Evolutionary conservation across 2,329 filamentous ascomycete genomes (phyloP).

Genomic region (Trichoderma sp.): DNA sequence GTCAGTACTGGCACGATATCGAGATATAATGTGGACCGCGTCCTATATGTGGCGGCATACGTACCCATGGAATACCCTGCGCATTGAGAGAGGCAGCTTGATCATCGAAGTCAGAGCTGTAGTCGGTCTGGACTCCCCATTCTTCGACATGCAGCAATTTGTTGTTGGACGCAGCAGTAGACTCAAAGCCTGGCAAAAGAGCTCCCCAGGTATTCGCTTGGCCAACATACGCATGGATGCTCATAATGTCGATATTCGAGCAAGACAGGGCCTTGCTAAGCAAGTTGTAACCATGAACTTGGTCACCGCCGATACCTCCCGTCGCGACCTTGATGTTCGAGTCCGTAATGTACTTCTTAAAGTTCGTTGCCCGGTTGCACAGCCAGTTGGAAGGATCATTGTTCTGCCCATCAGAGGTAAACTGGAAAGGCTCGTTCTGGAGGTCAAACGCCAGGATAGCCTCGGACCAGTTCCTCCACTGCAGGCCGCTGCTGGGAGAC

Average conservation of each 20-base stretch:
- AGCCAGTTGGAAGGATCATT: slow-evolving; percentile 33
- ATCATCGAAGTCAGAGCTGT: not conserved
- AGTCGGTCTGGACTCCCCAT: slow-evolving; percentile 20
- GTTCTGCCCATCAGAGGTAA: slow-evolving; percentile 10
- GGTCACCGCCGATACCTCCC: slow-evolving; percentile 40
- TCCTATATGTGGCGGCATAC: not conserved
- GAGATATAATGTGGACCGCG: not conserved
- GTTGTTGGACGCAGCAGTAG: slow-evolving; percentile 9
- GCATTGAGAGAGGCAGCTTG: slow-evolving; percentile 3
- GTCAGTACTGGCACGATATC: not conserved
- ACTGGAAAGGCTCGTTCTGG: slow-evolving; percentile 40
- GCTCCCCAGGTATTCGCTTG: not conserved
- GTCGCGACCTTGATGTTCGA: slow-evolving; percentile 39
- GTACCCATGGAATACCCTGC: slow-evolving; percentile 6
- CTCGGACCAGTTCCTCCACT: slow-evolving; percentile 40
- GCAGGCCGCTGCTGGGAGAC: slow-evolving; percentile 37
- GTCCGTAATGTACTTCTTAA: slow-evolving; percentile 33
- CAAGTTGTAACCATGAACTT: slow-evolving; percentile 38
- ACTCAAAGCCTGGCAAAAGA: slow-evolving; percentile 3
- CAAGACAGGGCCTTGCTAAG: slow-evolving; percentile 35
- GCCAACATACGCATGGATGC: slow-evolving; percentile 17
- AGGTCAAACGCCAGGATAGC: slow-evolving; percentile 42
- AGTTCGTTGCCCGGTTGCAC: slow-evolving; percentile 37
- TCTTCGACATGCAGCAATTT: slow-evolving; percentile 24
- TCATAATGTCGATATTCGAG: slow-evolving; percentile 34